Evolutionary conservation across 2,329 filamentous ascomycete genomes (phyloP).

Genomic region (Fusarium siculi): DNA sequence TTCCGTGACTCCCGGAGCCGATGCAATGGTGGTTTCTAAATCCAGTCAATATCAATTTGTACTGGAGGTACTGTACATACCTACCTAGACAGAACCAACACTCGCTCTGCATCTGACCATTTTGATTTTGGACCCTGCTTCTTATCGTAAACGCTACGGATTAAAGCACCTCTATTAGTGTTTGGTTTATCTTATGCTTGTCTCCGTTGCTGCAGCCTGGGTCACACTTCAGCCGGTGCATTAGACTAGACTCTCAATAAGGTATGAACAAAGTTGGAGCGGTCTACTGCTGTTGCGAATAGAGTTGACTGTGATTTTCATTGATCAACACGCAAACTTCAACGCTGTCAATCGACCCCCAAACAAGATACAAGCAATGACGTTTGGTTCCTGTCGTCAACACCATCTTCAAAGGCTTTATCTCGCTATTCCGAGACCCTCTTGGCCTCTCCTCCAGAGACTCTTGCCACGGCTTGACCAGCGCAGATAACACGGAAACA

Average conservation of each 20-base stretch:
- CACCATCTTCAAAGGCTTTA: not conserved
- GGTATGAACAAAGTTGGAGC: constrained; percentile 27
- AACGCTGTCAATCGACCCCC: not conserved
- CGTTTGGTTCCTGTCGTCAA: not conserved
- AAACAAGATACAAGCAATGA: not conserved
- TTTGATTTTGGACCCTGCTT: not conserved
- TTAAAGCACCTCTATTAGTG: constrained; percentile 1
- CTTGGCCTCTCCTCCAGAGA: not conserved
- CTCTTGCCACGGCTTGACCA: not conserved
- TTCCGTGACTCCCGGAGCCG: constrained; percentile 33
- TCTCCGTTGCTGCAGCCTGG: not conserved
- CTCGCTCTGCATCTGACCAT: not conserved
- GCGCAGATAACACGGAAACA: constrained; percentile 43
- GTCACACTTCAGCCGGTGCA: constrained; percentile 11
- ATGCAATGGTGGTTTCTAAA: constrained; percentile 19
- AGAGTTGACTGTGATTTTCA: constrained; percentile 17
- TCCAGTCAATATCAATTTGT: not conserved
- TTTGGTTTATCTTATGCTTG: constrained; percentile 7
- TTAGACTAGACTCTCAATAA: constrained; percentile 20
- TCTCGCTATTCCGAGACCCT: not conserved
- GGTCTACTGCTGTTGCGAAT: constrained; percentile 15
- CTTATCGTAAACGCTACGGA: not conserved
- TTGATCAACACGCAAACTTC: not conserved
- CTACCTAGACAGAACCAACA: not conserved
- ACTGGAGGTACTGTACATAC: not conserved